Evolutionary conservation across 257 asterid species (phyloP), one percentile per base, ranked within the genome.

Genomic region (Gentiana straminea): DNA sequence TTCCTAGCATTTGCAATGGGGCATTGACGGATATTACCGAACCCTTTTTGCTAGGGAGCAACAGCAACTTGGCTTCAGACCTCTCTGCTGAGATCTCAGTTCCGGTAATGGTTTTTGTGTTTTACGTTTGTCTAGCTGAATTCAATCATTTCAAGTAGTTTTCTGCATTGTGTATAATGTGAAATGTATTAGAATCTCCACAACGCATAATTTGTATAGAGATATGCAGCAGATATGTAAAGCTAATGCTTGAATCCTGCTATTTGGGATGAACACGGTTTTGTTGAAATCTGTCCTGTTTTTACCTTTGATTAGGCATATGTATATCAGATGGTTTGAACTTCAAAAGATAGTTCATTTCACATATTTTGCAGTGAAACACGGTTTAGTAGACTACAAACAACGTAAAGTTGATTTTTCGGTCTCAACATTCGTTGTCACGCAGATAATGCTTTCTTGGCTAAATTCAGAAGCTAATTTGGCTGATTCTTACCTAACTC

Each of bases 141-240:
- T 81, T 86, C 77, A 24, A 24, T 81, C 89, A 44, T 83, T 86
- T 72, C 98, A 94, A 82, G 96, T 90, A 68, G 79, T 85, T 52
- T 48, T 10, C 54, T 33, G 35, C 35, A 39, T 11, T 24, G 24
- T 24, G 24, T 24, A 24, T 24, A 24, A 24, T 24, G 24, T 24
- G 24, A 24, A 24, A 24, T 24, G 24, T 24, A 24, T 39, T 39
- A 10, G 46, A 5, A 10, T 5, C 9, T 5, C 7, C 46, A 10
- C 7, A 41, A 41, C 24, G 11, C 38, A 36, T 13, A 24, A 24
- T 24, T 24, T 24, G 24, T 24, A 24, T 24, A 24, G 24, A 24
- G 24, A 24, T 24, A 24, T 24, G 24, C 24, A 24, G 24, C 24
- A 24, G 24, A 24, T 24, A 24, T 24, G 24, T 24, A 24, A 24